Evolutionary conservation across 2,329 filamentous ascomycete species (phyloP).

Genomic region (Botrytis aclada): DNA sequence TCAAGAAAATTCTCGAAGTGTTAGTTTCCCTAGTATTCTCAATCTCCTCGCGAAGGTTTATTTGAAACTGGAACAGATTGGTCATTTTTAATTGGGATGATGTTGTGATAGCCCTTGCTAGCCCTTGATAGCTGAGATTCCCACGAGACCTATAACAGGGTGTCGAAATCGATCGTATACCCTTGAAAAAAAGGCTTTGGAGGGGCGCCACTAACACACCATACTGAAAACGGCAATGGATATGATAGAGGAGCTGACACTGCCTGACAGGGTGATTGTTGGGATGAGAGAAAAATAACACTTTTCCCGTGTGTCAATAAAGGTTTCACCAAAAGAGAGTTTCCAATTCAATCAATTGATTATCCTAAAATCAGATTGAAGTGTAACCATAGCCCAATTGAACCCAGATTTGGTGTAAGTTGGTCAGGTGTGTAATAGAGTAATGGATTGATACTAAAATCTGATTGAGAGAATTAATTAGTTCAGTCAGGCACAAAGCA

Average conservation of each 20-base stretch:
- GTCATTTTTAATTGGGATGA: background rate
- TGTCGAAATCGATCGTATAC: conserved; percentile 5
- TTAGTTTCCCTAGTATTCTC: background rate
- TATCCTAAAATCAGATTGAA: conserved; percentile 2
- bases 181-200: background rate
- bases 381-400: background rate
- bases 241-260: conserved; percentile 2
- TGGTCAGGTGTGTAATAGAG: background rate
- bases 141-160: conserved; percentile 5
- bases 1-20: background rate
- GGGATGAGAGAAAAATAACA: background rate
- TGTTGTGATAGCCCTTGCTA: background rate
- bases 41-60: background rate
- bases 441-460: background rate
- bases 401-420: background rate
- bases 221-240: background rate
- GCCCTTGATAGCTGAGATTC: background rate
- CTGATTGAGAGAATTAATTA: background rate
- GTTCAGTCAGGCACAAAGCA: background rate
- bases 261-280: background rate
- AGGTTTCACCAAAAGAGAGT: background rate
- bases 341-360: background rate
- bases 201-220: background rate
- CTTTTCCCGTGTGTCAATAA: background rate
- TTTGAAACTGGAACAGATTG: background rate